Percentiles rank a stretch among this genome's conserved stretches.
Conservation (phyloP, 768 basidiomycete genomes). For the Collybia mongolica region DNA sequence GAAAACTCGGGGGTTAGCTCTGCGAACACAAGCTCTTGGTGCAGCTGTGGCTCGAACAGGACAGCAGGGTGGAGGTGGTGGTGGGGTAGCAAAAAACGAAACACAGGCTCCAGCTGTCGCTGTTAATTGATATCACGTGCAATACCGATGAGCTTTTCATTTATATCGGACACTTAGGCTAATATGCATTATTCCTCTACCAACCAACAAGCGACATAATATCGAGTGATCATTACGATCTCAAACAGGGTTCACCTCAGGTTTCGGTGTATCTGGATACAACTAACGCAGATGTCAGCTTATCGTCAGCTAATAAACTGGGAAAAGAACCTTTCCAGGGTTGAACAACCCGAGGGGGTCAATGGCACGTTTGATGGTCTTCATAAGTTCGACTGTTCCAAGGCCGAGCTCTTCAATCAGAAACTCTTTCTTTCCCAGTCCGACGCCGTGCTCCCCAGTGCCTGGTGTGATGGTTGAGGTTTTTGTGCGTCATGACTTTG, state of each 20-base stretch:
- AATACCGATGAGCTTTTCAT: too few species aligned
- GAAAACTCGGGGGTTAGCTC: conserved; percentile 88
- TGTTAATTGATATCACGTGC: conserved; percentile 18
- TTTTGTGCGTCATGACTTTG: not conserved
- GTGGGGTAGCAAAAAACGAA: conserved; percentile 13
- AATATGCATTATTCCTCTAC: too few species aligned
- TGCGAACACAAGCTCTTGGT: conserved; percentile 88
- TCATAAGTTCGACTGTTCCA: conserved; percentile 85
- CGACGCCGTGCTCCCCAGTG: conserved; percentile 87
- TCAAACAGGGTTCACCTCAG: too few species aligned
- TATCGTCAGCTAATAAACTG: not conserved
- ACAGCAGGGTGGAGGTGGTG: conserved; percentile 13
- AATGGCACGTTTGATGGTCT: conserved; percentile 69
- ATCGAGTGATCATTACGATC: too few species aligned
- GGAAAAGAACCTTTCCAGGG: conserved; percentile 68
- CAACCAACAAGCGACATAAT: too few species aligned
- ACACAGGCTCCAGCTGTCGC: conserved; percentile 18
- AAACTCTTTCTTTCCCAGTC: conserved; percentile 80
- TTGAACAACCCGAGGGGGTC: conserved; percentile 81
- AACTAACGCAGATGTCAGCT: conserved; percentile 10
- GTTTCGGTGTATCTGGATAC: conserved; percentile 13
- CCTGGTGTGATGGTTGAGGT: conserved; percentile 31
- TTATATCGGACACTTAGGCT: too few species aligned
- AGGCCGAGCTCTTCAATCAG: conserved; percentile 79
- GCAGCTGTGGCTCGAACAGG: conserved; percentile 55